Evolutionary conservation across 202 grass and related monocot species (phyloP), one percentile per base, ranked within the genome.

Genomic region (Schoenoplectus tabernaemontani): DNA sequence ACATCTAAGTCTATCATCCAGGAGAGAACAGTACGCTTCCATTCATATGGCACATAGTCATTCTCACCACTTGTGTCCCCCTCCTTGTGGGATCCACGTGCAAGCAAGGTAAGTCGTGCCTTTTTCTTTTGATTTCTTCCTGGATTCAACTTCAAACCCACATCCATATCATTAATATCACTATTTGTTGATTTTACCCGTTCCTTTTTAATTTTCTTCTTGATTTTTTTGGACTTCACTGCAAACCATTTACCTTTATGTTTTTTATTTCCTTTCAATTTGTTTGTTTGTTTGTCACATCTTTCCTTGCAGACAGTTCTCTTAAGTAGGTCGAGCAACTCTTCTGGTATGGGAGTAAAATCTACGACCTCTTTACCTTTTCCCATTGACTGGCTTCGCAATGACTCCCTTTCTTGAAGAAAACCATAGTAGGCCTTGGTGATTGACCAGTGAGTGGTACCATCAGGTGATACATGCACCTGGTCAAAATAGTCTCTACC

Each of bases 1-100:
- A 96, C 78, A 77, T 86, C 85, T 57, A 99, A 65, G 87, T 99
- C 96, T 69, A 99, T 93, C 85, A 99, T 81, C 96, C 92, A 99
- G 76, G 90, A 92, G 44, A 96, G 86, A 82, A 99, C 66, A 26
- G 96, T 84, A 13, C 88, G 90, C 82, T 99, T 99, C 88, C 89
- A 87, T 74, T 83, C 59, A 89, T 99, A 99, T 22, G 88, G 88
- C 70, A 87, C 88, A 82, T 92, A 99, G 84, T 83, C 83, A 88
- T 89, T 83, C 64, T 74, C 78, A 58, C 85, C 50, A 59, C 79
- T 81, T 78, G 79, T 83, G 9, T 47, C 77, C 54, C 64, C 79
- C 56, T 89, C 88, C 73, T 89, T 85, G 60, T 93, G 93, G 56
- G 83, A 86, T 60, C 88, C 81, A 67, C 96, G 96, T 86, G 64